These are phyloP conservation scores for Vicia sativa DNA, from an alignment of 306 rosid genomes.

Conservation along the genomic window DNA sequence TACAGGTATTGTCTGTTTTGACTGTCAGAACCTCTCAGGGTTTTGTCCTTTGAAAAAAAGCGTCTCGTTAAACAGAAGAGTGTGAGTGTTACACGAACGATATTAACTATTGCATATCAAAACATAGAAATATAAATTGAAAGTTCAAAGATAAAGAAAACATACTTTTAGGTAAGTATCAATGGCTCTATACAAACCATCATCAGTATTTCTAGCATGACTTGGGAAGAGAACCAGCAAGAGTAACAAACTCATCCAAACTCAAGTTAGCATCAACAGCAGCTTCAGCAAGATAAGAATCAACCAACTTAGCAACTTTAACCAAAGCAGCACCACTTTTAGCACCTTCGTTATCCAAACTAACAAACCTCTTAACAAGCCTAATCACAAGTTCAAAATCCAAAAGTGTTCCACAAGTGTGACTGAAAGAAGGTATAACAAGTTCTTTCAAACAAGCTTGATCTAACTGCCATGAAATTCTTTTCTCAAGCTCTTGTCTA, in stretches of 20 bases:
- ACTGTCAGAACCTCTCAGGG: no score
- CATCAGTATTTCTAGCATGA: conserved; percentile 80
- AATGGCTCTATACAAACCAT: conserved; percentile 90
- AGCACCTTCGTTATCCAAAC: conserved; percentile 58
- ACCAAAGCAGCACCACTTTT: conserved; percentile 65
- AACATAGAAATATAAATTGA: neutral
- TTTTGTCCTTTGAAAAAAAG: no score
- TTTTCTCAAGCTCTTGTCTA: conserved; percentile 71
- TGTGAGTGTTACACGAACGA: no score
- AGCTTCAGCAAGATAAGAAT: conserved; percentile 76
- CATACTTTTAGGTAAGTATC: conserved; percentile 92
- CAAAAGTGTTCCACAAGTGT: conserved; percentile 76
- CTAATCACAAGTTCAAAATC: conserved; percentile 73
- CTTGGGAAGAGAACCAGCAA: conserved; percentile 74
- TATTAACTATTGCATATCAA: no score
- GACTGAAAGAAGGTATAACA: conserved; percentile 85
- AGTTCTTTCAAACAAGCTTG: conserved; percentile 80
- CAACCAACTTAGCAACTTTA: conserved; percentile 83
- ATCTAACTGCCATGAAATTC: conserved; percentile 78
- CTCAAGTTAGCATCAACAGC: conserved; percentile 71
- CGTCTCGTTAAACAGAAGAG: no score
- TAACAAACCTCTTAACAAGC: conserved; percentile 73
- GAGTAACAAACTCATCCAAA: conserved; percentile 61
- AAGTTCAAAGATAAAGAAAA: neutral
- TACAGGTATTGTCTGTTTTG: no score